phyloP scores from a whole-genome alignment of 192 early-diverging fungal genomes.

The Neocallimastix lanati region DNA sequence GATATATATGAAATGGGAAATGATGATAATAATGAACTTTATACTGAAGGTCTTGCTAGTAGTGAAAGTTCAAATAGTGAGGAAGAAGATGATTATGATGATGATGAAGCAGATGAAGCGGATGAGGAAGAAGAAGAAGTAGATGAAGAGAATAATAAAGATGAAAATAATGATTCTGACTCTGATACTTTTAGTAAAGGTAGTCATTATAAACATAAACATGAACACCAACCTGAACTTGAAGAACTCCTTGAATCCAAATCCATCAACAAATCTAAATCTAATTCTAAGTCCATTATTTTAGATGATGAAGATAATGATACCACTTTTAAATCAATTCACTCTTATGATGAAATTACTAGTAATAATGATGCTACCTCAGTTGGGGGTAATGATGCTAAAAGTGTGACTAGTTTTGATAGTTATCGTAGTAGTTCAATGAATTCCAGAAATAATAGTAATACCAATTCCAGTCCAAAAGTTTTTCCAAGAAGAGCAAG shows the following conservation, averaged over 20 bases:
- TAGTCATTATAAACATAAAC: not conserved
- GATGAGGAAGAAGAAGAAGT: not conserved
- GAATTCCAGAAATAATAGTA: not conserved
- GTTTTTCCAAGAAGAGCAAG: not conserved
- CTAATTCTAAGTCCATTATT: too few species aligned
- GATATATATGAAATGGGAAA: not conserved
- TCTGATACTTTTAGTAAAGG: not conserved
- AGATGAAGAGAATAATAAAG: not conserved
- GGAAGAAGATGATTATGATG: constrained; percentile 5
- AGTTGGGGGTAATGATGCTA: not conserved
- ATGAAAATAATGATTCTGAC: not conserved
- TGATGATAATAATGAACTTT: not conserved
- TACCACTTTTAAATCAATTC: not conserved
- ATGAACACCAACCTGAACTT: not conserved
- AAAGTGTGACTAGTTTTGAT: not conserved
- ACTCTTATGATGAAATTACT: not conserved
- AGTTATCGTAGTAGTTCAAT: not conserved
- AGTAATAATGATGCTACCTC: not conserved
- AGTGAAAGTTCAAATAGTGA: not conserved
- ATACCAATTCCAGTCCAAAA: not conserved
- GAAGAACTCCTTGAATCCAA: too few species aligned
- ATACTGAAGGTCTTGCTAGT: not conserved
- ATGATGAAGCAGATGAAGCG: not conserved
- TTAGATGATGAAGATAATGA: constrained; percentile 8
- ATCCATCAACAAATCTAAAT: too few species aligned